phyloP scores from a whole-genome alignment of 176 grass and related monocot genomes.

The Cenchrus americanus region DNA sequence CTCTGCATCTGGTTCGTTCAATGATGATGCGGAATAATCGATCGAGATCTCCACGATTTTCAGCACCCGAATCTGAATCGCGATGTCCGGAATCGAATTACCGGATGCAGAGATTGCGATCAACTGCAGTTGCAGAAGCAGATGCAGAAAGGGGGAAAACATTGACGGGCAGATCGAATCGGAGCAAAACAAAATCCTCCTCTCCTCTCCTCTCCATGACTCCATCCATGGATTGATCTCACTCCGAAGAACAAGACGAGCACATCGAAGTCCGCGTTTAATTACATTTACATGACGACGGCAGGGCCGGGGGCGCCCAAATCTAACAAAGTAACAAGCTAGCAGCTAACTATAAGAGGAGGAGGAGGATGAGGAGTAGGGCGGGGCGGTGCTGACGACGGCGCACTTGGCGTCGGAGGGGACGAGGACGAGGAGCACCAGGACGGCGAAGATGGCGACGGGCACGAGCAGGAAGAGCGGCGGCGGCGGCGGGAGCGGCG shows the following conservation, averaged over 20 bases:
- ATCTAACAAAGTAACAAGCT: neutral
- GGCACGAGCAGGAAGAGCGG: slow-evolving; percentile 43
- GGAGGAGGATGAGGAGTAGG: neutral
- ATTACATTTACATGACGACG: slow-evolving; percentile 12
- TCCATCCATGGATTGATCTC: neutral
- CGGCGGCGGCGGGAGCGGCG: slow-evolving; percentile 50
- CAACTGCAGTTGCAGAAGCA: neutral
- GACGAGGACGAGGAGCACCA: slow-evolving; percentile 38
- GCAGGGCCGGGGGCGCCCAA: neutral
- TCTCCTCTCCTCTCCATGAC: no score
- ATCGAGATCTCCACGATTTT: no score
- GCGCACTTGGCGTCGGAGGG: slow-evolving; percentile 40
- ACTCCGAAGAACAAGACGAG: neutral
- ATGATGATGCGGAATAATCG: no score
- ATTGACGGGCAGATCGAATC: neutral
- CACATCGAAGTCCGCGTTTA: neutral
- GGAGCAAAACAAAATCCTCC: slow-evolving; percentile 4
- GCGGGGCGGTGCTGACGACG: neutral
- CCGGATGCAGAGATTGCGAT: no score
- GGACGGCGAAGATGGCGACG: slow-evolving; percentile 52
- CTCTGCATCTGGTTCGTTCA: no score
- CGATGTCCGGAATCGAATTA: no score
- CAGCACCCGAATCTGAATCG: no score
- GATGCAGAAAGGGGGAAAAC: no score
- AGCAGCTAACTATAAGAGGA: slow-evolving; percentile 22